Percentiles rank a stretch among this genome's conserved stretches.
Evolutionary conservation across 1,139 yeast species (phyloP).

Genomic region (Hemisphaericaspora xylofermentans): DNA sequence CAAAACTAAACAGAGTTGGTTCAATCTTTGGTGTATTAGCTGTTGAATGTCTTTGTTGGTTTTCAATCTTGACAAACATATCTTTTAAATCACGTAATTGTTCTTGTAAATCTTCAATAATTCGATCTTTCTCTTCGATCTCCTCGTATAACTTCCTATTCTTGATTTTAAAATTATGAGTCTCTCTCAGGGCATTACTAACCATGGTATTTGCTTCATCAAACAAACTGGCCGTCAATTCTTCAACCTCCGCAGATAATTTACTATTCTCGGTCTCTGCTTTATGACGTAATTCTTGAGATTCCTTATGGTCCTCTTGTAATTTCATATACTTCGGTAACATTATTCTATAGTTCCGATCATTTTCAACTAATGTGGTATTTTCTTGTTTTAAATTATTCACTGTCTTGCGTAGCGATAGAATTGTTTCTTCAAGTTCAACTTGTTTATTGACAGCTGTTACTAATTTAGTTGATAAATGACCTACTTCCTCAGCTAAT

Average conservation of each 20-base stretch:
- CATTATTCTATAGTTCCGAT: constrained; percentile 29
- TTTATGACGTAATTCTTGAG: constrained; percentile 27
- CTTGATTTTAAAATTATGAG: constrained; percentile 50
- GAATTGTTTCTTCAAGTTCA: constrained; percentile 45
- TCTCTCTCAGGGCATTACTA: constrained; percentile 62
- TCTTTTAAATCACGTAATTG: constrained; percentile 71
- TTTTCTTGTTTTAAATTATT: constrained; percentile 22
- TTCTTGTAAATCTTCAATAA: constrained; percentile 63
- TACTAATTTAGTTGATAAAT: constrained; percentile 57
- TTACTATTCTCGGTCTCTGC: constrained; percentile 61
- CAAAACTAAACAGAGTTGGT: constrained; percentile 4
- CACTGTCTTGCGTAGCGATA: constrained; percentile 35
- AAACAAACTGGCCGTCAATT: constrained; percentile 69
- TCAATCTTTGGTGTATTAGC: constrained; percentile 14
- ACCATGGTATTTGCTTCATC: constrained; percentile 84
- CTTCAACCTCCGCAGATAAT: constrained; percentile 72
- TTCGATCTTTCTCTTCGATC: constrained; percentile 67
- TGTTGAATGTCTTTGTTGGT: constrained; percentile 20
- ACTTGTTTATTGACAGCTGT: constrained; percentile 62
- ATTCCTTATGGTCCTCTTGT: constrained; percentile 34
- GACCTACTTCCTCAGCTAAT: constrained; percentile 54
- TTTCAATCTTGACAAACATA: constrained; percentile 42
- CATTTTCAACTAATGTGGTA: constrained; percentile 18
- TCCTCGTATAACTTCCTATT: constrained; percentile 63
- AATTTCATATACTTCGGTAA: constrained; percentile 31